A percentile compares a stretch with the other conserved stretches of the same genome.
Evolutionary conservation across 2,329 filamentous ascomycete species (phyloP).

Genomic region (Hortaea werneckii): DNA sequence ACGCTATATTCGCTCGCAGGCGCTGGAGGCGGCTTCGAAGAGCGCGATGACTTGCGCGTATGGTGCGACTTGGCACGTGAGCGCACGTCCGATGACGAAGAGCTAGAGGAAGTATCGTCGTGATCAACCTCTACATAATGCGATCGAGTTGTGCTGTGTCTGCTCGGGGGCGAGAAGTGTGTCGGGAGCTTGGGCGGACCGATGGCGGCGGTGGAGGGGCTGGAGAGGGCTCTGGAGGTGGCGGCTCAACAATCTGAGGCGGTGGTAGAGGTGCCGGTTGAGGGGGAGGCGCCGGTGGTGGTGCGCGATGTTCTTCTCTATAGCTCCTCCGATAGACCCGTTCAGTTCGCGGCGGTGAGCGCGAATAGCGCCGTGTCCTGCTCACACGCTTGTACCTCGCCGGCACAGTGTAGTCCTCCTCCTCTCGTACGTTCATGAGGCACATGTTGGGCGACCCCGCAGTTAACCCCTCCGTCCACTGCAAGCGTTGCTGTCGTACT

Average conservation of each 20-base stretch:
- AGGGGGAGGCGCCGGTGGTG: constrained; percentile 5
- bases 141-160: constrained; percentile 12
- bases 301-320: constrained; percentile 13
- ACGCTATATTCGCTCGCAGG: constrained; percentile 29
- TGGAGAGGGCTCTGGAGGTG: neutral
- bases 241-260: constrained; percentile 1
- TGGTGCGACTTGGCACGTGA: constrained; percentile 17
- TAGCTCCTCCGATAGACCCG: neutral
- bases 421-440: constrained; percentile 36
- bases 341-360: constrained; percentile 11
- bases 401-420: constrained; percentile 27
- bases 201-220: neutral
- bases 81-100: constrained; percentile 21
- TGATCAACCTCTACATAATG: constrained; percentile 38
- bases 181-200: constrained; percentile 1
- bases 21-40: constrained; percentile 8
- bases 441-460: constrained; percentile 25
- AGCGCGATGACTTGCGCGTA: constrained; percentile 16
- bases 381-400: constrained; percentile 29
- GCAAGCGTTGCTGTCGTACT: neutral
- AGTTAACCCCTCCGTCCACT: neutral
- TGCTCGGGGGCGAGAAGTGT: constrained; percentile 11
- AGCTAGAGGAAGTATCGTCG: constrained; percentile 16
- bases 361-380: constrained; percentile 21
- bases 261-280: constrained; percentile 13